A percentile compares a stretch with the other conserved stretches of the same genome.
These are phyloP conservation scores for Talaromyces sp. DNA, from an alignment of 2,329 filamentous ascomycete species.

Conservation along the genomic window DNA sequence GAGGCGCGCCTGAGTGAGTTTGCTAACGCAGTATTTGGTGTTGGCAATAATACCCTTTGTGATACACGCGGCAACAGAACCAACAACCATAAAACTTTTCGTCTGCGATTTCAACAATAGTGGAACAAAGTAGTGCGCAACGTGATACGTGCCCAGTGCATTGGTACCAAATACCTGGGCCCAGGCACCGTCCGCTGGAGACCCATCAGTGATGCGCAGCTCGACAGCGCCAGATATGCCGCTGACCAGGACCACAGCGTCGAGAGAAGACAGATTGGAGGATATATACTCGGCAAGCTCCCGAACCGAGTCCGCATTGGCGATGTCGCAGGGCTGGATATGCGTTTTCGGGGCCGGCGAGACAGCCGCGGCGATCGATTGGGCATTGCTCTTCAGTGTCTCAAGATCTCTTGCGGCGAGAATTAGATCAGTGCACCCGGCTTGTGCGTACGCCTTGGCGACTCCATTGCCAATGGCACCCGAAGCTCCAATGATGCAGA, in stretches of 20 bases:
- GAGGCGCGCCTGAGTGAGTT: conserved; percentile 30
- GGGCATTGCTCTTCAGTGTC: conserved; percentile 19
- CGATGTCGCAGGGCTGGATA: conserved; percentile 25
- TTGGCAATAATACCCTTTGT: conserved; percentile 37
- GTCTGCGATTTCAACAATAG: conserved; percentile 20
- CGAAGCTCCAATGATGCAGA: conserved; percentile 28
- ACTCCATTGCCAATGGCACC: conserved; percentile 30
- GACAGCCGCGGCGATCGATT: conserved; percentile 12
- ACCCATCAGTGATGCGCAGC: conserved; percentile 23
- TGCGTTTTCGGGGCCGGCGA: conserved; percentile 18
- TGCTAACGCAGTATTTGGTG: conserved; percentile 29
- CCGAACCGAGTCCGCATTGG: conserved; percentile 19
- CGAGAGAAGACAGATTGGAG: conserved; percentile 7
- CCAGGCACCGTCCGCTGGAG: conserved; percentile 25
- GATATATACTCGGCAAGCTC: conserved; percentile 12
- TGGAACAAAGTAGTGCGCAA: conserved; percentile 29
- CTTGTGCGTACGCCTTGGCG: conserved; percentile 25
- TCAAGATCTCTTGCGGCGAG: conserved; percentile 23
- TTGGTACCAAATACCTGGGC: conserved; percentile 27
- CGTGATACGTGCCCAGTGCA: conserved; percentile 30
- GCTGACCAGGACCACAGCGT: conserved; percentile 16
- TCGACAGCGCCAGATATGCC: conserved; percentile 26
- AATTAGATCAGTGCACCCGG: conserved; percentile 23
- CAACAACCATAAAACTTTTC: conserved; percentile 25
- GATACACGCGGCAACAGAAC: conserved; percentile 26